Evolutionary conservation across 208 protist species (phyloP), one percentile per base, ranked within the genome.

Genomic region (Endotrypanum monterogeii): DNA sequence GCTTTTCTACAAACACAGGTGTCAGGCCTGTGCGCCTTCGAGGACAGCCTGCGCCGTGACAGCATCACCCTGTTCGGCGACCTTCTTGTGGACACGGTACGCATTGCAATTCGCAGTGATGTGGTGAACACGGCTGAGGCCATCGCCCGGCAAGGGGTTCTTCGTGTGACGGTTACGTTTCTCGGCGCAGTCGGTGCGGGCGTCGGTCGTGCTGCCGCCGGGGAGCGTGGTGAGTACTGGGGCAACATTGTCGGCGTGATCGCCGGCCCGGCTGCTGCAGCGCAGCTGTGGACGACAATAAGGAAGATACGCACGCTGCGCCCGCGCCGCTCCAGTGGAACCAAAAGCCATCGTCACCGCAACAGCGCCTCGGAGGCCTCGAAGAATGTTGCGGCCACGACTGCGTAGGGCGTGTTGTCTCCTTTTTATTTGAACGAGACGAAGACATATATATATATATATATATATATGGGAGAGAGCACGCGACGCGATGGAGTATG

Each of bases 181-280:
- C 68, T 58, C 23, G 74, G 83, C 28, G 85, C 87, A 14, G 25
- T 71, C 30, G 88, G 91, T 7, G 81, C 91, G 5, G 89, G 79
- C 32, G 66, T 81, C 3, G 91, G 91, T 12, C 87, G 87, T 11
- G 76, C 76, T 1, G 73, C 83, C 3, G 80, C 61, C 5, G 87
- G 86, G 0, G 83, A 86, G 54, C 71, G 84, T 50, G 89, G 91
- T 14, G 89, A 92, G 83, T 96, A 93, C 77, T 96, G 87, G 85
- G 91, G 91, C 23, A 83, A 87, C 71, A 76, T 90, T n/a, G 72
- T 74, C 1, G 91, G 87, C 20, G 57, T 82, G 30, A 8, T 79
- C 20, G 37, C 69, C n/a, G 86, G 84, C 0, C 80, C 90, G 4
- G 16, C 81, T 0, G 67, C 78, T 20, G 71, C 75, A 3, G 73